Evolutionary conservation across 1,139 yeast genomes (phyloP), one percentile per base, ranked within the genome.

Genomic region (Entelexis paramagnoliae): DNA sequence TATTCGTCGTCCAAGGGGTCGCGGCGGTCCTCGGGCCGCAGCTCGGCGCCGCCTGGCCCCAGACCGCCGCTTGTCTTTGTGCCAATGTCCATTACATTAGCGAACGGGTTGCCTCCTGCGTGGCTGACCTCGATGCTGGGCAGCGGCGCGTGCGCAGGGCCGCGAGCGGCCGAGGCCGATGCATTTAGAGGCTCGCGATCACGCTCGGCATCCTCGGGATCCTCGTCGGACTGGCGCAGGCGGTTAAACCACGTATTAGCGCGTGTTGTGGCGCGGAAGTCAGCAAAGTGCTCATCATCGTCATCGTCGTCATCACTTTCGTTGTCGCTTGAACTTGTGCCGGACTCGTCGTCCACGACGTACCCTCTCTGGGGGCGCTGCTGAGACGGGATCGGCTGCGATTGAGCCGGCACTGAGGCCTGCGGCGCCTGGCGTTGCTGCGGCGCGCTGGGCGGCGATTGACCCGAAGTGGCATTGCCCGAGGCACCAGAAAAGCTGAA

Each of bases 221-320:
- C 14, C 22, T 42, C 55, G 16, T 51, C 55, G 6, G 44, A 33
- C 24, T 50, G 51, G 0, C 57, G 36, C 46, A 54, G 29, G 10
- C 61, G 56, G 34, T 59, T 59, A 45, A 57, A 55, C 55, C 57
- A 49, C 3, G 62, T 59, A 36, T 59, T 59, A 4, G 59, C 57
- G 11, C 60, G 56, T 6, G 62, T 59, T 3, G 58, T 45, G 16
- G 56, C 59, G n/a, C 59, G 42, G 17, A 54, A 26, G 20, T 44
- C 39, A n/a, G 48, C 42, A 11, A 48, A 39, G 28, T 40, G 52
- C 13, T 53, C 56, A 17, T 48, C 53, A 13, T 56, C 58, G 30
- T 44, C 58, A 20, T 46, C 50, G 17, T 36, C 33, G 16, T 46
- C 50, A 9, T 51, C 56, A 26, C 39, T 45, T 13, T 32, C 26